Evolutionary conservation across 1,284 basidiomycete genomes (phyloP), one percentile per base, ranked within the genome.

Genomic region (Trametes hirsuta): DNA sequence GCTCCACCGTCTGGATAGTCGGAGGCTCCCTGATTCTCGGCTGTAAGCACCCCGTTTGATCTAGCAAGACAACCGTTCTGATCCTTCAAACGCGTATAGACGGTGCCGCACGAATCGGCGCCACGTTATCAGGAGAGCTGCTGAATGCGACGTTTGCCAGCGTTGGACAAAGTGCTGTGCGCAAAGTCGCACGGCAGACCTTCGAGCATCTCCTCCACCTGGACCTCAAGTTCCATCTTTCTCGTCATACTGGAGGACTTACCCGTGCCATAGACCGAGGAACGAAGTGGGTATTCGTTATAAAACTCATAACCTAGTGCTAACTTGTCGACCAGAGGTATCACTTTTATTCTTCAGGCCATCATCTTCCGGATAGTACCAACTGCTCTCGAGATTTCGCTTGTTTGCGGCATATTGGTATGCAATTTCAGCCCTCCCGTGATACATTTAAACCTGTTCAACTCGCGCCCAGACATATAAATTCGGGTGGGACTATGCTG

Each of bases 211-310:
- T 99, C 1, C 82, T 99, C 63, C 85, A 91, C 68, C 84, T 99
- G 69, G 94, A 98, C 71, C 84, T 98, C 73, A 88, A 86, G 61
- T 99, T 98, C 76, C 97, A 99, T 72, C 82, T 99, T 22, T 88
- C 91, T 15, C 80, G 97, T 24, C 97, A 98, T 72, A 99, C 97
- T 0, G 97, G 97, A 41, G 97, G 97, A 6, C 79, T 99, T 44
- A 98, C 96, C 0, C 80, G 97, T 25, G 97, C 97, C 5, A 99
- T 99, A 68, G 97, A 99, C 74, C 83, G 97, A 9, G 97, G 97
- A 24, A 98, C 97, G 22, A 99, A 97, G 94, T 95, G 68, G 70
- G 83, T 15, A 12, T 50, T 53, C 39, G 30, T 48, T 44, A 39
- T 22, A 9, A n/a, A 1, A 8, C 5, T 35, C 6, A 8, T 59